Percentiles rank a stretch among this genome's conserved stretches.
These are phyloP conservation scores for Clonostachys solani DNA, from an alignment of 2,329 filamentous ascomycete genomes.

Conservation along the genomic window DNA sequence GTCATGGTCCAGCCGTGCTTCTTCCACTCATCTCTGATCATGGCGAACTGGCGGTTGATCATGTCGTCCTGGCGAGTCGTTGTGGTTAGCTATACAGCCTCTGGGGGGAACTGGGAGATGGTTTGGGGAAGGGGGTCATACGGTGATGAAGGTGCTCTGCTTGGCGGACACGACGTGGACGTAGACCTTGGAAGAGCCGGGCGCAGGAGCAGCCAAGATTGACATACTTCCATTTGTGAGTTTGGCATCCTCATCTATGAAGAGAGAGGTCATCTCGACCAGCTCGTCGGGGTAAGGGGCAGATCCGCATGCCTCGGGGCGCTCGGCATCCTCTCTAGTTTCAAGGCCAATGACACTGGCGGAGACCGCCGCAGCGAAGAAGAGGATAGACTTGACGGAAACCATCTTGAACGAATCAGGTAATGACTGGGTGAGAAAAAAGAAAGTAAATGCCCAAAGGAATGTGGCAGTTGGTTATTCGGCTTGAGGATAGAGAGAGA, in stretches of 20 bases:
- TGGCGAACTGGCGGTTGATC: slow-evolving; percentile 13
- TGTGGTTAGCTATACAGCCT: background rate
- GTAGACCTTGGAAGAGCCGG: slow-evolving; percentile 6
- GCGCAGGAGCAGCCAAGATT: too few relatives aligned
- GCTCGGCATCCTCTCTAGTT: slow-evolving; percentile 6
- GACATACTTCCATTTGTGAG: too few relatives aligned
- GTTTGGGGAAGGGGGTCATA: background rate
- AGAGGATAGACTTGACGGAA: slow-evolving; percentile 7
- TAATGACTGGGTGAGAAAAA: too few relatives aligned
- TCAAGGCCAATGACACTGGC: slow-evolving; percentile 5
- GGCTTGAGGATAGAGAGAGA: too few relatives aligned
- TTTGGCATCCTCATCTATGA: too few relatives aligned
- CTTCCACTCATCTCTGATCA: slow-evolving; percentile 15
- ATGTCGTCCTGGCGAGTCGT: slow-evolving; percentile 7
- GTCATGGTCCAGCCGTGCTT: slow-evolving; percentile 13
- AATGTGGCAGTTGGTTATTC: too few relatives aligned
- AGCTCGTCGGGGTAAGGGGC: too few relatives aligned
- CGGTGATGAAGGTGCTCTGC: background rate
- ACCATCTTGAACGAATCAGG: background rate
- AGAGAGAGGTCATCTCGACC: too few relatives aligned
- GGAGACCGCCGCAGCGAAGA: slow-evolving; percentile 1
- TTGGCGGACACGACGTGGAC: slow-evolving; percentile 3
- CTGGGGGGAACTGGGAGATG: too few relatives aligned
- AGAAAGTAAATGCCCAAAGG: too few relatives aligned
- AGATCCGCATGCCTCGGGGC: too few relatives aligned